These are phyloP conservation scores for Gaeumannomyces sp. DNA, from an alignment of 2,329 filamentous ascomycete genomes.

Conservation along the genomic window DNA sequence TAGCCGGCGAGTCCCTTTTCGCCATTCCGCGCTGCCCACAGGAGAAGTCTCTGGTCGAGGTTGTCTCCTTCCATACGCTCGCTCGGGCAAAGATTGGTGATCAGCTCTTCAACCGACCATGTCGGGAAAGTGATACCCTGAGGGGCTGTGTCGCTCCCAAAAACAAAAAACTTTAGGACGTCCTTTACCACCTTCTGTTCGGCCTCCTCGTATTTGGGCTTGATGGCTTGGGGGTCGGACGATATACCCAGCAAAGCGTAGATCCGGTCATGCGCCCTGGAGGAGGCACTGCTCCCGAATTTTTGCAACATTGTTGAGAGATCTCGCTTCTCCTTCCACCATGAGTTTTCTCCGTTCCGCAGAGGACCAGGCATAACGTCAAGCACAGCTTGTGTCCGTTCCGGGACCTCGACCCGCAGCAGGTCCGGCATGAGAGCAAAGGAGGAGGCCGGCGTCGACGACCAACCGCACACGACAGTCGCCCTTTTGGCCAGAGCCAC, in stretches of 20 bases:
- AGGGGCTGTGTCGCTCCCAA: neutral
- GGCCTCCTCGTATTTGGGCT: neutral
- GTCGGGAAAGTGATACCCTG: neutral
- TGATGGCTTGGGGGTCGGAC: neutral
- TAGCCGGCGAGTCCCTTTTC: too few relatives aligned
- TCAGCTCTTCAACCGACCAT: neutral
- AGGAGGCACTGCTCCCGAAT: neutral
- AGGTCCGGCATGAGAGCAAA: conserved; percentile 3
- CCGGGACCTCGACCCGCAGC: neutral
- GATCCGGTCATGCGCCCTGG: neutral
- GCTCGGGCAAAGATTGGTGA: neutral
- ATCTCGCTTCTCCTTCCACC: conserved; percentile 2
- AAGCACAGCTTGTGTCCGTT: neutral
- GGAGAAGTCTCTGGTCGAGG: too few relatives aligned
- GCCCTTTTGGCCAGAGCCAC: neutral
- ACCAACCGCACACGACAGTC: neutral
- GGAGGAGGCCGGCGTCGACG: neutral
- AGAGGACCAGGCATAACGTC: conserved; percentile 2
- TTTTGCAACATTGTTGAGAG: neutral
- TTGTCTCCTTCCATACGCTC: neutral
- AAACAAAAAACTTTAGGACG: neutral
- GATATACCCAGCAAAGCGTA: conserved; percentile 7
- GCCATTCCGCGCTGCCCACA: neutral
- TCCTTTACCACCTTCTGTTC: neutral
- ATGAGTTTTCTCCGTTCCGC: neutral